Conservation (phyloP, 2,329 filamentous ascomycete genomes). For the Coniochaeta sp. region DNA sequence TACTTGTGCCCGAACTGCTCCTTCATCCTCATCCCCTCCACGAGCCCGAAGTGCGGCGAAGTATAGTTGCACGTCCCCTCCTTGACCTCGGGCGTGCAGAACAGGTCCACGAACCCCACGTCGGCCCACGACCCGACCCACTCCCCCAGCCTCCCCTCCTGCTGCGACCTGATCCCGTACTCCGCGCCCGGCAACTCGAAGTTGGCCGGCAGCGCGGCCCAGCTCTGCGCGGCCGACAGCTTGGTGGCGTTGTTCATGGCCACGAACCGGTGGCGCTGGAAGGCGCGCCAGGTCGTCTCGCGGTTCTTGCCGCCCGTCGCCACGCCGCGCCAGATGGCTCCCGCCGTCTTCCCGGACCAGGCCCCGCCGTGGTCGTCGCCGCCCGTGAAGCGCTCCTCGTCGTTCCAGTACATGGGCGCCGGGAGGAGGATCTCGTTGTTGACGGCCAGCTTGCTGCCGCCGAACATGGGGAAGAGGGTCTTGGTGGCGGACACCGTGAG, state of each 20-base stretch:
- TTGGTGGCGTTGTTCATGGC: slow-evolving; percentile 63
- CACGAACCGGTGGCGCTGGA: slow-evolving; percentile 69
- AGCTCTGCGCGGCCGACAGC: slow-evolving; percentile 39
- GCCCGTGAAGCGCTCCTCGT: slow-evolving; percentile 55
- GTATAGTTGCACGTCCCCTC: slow-evolving; percentile 39
- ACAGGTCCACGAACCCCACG: slow-evolving; percentile 46
- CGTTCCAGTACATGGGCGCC: slow-evolving; percentile 61
- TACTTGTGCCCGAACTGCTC: slow-evolving; percentile 58
- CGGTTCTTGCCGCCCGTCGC: slow-evolving; percentile 56
- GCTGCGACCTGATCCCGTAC: slow-evolving; percentile 40
- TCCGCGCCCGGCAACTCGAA: slow-evolving; percentile 41
- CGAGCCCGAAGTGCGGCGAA: slow-evolving; percentile 32
- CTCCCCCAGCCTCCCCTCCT: slow-evolving; percentile 33
- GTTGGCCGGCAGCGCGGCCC: slow-evolving; percentile 35
- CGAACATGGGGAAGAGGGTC: slow-evolving; percentile 56
- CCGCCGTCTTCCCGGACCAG: slow-evolving; percentile 51
- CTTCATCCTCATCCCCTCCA: slow-evolving; percentile 31
- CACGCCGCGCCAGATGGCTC: slow-evolving; percentile 58
- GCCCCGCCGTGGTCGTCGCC: slow-evolving; percentile 41
- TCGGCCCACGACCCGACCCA: slow-evolving; percentile 44
- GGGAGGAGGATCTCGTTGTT: slow-evolving; percentile 67
- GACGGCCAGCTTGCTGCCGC: slow-evolving; percentile 59
- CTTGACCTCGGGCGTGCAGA: slow-evolving; percentile 33
- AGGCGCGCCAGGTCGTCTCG: slow-evolving; percentile 58
- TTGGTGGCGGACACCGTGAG: slow-evolving; percentile 48